Base-by-base conservation (phyloP, 257 asterid species). In the Thymus mandschuricus region DNA sequence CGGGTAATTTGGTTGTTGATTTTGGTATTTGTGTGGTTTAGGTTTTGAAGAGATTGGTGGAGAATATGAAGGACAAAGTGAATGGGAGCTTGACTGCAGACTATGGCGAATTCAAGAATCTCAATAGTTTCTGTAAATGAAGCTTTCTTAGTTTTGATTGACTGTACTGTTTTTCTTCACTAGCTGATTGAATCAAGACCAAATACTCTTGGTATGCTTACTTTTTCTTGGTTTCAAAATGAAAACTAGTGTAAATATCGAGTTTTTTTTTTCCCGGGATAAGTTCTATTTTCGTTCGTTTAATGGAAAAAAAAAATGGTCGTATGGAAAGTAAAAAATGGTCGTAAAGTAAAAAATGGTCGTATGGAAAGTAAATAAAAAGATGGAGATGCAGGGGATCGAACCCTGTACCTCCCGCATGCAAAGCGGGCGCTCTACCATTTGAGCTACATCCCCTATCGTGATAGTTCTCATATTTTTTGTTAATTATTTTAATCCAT, bases 351-450 rank as follows among this genome's bases (percentile, higher is more conserved):
- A n/a, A n/a, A n/a, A n/a, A n/a, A n/a, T n/a, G n/a, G n/a, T n/a
- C n/a, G n/a, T n/a, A n/a, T n/a, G n/a, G n/a, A n/a, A n/a, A n/a
- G n/a, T n/a, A n/a, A n/a, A n/a, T n/a, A n/a, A 7, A 33, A 8
- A 68, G 6, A 3, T 86, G 95, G 92, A 89, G 91, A 84, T 89
- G 96, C 89, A 79, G 88, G 95, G 92, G 84, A 81, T 85, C 88
- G 82, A 91, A 87, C 95, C 96, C 96, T 90, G 95, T 92, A 88
- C 97, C 96, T 94, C 99, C 88, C 96, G 93, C 97, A 87, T 91
- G 97, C 99, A 86, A 91, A 94, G 97, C 92, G 93, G 86, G 97
- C 96, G 95, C 96, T 94, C 96, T 91, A 91, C 95, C 97, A 91
- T 91, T 87, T 93, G 96, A 89, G 97, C 96, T 85, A 91, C 92